Percentiles rank a stretch among this genome's conserved stretches.
Evolutionary conservation across 2,329 filamentous ascomycete genomes (phyloP).

Genomic region (Alternaria postmessia): DNA sequence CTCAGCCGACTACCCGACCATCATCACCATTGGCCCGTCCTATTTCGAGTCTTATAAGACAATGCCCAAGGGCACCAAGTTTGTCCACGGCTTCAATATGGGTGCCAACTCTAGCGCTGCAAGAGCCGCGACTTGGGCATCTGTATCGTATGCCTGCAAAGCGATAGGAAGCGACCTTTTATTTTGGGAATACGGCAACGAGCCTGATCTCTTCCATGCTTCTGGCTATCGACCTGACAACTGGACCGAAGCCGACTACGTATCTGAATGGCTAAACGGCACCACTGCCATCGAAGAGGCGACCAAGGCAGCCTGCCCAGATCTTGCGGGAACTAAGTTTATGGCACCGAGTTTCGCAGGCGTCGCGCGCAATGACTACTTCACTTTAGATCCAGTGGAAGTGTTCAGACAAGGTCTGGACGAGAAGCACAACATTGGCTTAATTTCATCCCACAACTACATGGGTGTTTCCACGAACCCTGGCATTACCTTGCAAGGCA

Average conservation of each 20-base stretch:
- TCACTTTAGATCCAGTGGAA: conserved; percentile 3
- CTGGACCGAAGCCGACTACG: conserved; percentile 61
- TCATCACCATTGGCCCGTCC: conserved; percentile 66
- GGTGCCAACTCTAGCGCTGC: conserved; percentile 58
- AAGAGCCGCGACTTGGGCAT: conserved; percentile 58
- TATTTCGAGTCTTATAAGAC: conserved; percentile 70
- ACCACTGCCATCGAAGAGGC: conserved; percentile 4
- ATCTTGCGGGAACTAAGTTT: neutral
- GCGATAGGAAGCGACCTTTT: conserved; percentile 62
- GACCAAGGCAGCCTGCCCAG: conserved; percentile 1
- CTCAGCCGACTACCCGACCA: conserved; percentile 68
- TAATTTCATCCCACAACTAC: conserved; percentile 65
- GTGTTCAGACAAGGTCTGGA: neutral
- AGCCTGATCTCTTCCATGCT: conserved; percentile 66
- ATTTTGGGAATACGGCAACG: conserved; percentile 70
- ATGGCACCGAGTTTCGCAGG: conserved; percentile 15
- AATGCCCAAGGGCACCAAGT: conserved; percentile 61
- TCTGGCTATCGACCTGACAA: conserved; percentile 58
- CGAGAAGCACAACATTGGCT: conserved; percentile 53
- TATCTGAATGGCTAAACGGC: conserved; percentile 26
- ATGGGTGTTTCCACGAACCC: conserved; percentile 65
- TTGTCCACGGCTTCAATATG: conserved; percentile 68
- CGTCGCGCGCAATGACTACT: neutral
- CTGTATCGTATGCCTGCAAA: conserved; percentile 65
- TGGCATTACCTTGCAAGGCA: conserved; percentile 69